Conservation (phyloP, 2,329 filamentous ascomycete species). For the Claviceps sp. region DNA sequence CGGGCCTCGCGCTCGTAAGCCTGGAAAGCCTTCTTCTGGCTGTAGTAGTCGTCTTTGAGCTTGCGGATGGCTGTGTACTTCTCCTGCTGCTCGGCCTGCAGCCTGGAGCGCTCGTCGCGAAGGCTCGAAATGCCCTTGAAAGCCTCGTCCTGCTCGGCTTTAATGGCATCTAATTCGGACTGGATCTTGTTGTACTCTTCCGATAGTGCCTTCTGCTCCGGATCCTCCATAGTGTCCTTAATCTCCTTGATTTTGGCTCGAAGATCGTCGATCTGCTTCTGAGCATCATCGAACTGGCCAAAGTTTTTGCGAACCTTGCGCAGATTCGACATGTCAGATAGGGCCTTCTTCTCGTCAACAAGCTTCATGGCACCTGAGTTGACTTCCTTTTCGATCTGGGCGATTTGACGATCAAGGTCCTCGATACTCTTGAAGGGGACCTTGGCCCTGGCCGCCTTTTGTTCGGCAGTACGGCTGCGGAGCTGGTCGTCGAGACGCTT, state of each 20-base stretch:
- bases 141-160: constrained; percentile 79
- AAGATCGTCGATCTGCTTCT: constrained; percentile 81
- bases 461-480: constrained; percentile 70
- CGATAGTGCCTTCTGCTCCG: constrained; percentile 75
- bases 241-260: constrained; percentile 80
- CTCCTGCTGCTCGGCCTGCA: constrained; percentile 74
- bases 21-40: constrained; percentile 66
- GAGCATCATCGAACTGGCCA: constrained; percentile 64
- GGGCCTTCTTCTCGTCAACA: constrained; percentile 92
- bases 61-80: constrained; percentile 73
- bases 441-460: constrained; percentile 72
- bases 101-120: constrained; percentile 72
- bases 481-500: constrained; percentile 84
- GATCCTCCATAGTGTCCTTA: constrained; percentile 80
- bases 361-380: constrained; percentile 85
- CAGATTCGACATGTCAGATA: constrained; percentile 68
- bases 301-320: constrained; percentile 90
- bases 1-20: constrained; percentile 75
- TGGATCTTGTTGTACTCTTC: constrained; percentile 78
- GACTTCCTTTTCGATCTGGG: constrained; percentile 68
- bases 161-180: constrained; percentile 78
- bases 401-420: constrained; percentile 76
- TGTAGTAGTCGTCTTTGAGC: constrained; percentile 81
- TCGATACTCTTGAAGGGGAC: constrained; percentile 77
- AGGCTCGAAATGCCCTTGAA: constrained; percentile 79